Evolutionary conservation across 2,329 filamentous ascomycete genomes (phyloP), one percentile per base, ranked within the genome.

Genomic region (Ceratocystis cubensis): DNA sequence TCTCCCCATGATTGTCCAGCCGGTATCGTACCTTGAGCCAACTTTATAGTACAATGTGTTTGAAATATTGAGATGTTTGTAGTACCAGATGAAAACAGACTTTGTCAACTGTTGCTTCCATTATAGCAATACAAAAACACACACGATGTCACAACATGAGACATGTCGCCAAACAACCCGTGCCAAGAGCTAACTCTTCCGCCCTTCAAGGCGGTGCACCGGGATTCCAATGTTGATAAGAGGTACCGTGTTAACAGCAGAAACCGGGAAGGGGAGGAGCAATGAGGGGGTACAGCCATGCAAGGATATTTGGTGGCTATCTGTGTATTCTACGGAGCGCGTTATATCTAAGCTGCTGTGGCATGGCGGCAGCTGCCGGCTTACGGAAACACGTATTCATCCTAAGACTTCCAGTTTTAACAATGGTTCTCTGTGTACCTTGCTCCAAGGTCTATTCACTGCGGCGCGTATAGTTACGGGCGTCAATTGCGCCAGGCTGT

Each of bases 111-210:
- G 62, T 13, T 64, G 44, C 33, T 33, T 50, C 30, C 15, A 46
- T n/a, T 33, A 20, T 20, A 59, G 2, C 53, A 37, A n/a, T 30
- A 59, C 53, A 37, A 25, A 59, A n/a, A n/a, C 53, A 59, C 53
- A 33, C 28, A 5, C 53, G 10, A 50, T 20, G 46, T 50, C n/a
- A 50, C 17, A 33, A 20, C 17, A 25, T 30, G 28, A 59, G 53
- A 59, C 53, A 59, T 59, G 22, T 59, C 53, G 53, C 53, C 53
- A 59, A 33, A 59, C 28, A 7, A 59, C 28, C 53, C 53, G 28
- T 17, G 25, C 28, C 53, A 59, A 59, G 53, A 30, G 28, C 53
- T 22, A 57, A 57, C 53, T 22, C n/a, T 10, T n/a, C 46, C 46
- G 46, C n/a, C 10, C 37, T 41, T 41, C 37, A 41, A 41, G 37